Conservation (phyloP, 2,329 filamentous ascomycete genomes). For the Xylaria sp. region DNA sequence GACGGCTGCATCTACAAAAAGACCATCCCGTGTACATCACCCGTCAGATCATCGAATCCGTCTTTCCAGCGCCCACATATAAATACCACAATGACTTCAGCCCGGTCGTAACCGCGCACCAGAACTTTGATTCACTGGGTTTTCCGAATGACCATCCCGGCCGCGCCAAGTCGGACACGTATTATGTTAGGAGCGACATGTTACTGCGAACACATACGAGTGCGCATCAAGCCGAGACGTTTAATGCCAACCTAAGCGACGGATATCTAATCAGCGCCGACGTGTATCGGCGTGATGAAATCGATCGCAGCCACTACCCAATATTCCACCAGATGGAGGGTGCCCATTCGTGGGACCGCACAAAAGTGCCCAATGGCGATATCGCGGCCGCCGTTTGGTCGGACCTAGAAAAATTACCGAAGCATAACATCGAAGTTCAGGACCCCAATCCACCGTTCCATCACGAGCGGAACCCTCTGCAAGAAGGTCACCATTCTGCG, state of each 20-base stretch:
- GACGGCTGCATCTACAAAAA: constrained; percentile 86
- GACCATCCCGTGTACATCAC: constrained; percentile 94
- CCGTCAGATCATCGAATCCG: constrained; percentile 88
- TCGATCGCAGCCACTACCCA: constrained; percentile 95
- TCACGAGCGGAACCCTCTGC: constrained; percentile 82
- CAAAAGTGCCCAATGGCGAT: constrained; percentile 64
- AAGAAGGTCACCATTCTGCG: constrained; percentile 73
- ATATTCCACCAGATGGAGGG: constrained; percentile 99
- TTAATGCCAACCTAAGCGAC: constrained; percentile 75
- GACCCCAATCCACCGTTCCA: constrained; percentile 85
- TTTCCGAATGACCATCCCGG: constrained; percentile 91
- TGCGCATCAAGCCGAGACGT: constrained; percentile 87
- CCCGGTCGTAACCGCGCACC: constrained; percentile 82
- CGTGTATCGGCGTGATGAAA: constrained; percentile 93
- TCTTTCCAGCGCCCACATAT: constrained; percentile 79
- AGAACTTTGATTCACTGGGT: constrained; percentile 98
- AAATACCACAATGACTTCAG: constrained; percentile 80
- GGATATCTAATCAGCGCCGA: constrained; percentile 94
- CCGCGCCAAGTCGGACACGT: constrained; percentile 88
- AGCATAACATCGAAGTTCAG: constrained; percentile 79
- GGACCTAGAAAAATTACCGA: constrained; percentile 77
- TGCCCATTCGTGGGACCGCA: constrained; percentile 86
- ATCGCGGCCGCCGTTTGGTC: constrained; percentile 73
- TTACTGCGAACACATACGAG: constrained; percentile 94
- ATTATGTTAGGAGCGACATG: constrained; percentile 88